Conservation (phyloP, 352 stramenopile species). For the Phytophthora pini region DNA sequence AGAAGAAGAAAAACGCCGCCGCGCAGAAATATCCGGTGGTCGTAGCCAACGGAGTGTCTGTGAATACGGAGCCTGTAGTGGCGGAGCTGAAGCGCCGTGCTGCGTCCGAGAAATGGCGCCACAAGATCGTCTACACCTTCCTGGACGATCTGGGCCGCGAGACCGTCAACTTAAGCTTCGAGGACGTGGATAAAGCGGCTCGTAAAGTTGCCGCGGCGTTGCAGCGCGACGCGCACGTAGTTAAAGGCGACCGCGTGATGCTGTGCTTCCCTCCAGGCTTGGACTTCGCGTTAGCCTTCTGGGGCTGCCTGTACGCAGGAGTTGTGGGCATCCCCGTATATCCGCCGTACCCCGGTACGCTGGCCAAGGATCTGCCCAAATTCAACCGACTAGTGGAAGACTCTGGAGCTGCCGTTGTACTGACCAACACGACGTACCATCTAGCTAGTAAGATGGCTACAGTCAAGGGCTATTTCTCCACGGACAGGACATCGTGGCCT, state of each 20-base stretch:
- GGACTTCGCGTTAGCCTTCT: constrained; percentile 83
- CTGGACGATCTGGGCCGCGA: constrained; percentile 77
- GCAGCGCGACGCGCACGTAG: constrained; percentile 51
- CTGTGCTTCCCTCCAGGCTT: constrained; percentile 79
- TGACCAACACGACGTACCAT: constrained; percentile 83
- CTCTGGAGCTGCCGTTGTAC: constrained; percentile 64
- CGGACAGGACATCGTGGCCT: constrained; percentile 64
- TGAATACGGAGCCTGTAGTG: constrained; percentile 48
- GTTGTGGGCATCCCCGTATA: constrained; percentile 79
- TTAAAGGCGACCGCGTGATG: constrained; percentile 77
- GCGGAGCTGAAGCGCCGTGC: constrained; percentile 62
- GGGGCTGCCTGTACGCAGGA: constrained; percentile 80
- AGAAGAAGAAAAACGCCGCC: constrained; percentile 26
- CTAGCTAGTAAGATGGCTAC: constrained; percentile 83
- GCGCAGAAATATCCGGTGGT: constrained; percentile 25
- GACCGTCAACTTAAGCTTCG: constrained; percentile 70
- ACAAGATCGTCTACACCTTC: constrained; percentile 86
- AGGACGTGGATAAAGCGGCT: constrained; percentile 70
- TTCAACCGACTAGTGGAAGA: constrained; percentile 83
- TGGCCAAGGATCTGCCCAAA: constrained; percentile 81
- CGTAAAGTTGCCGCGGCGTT: constrained; percentile 66
- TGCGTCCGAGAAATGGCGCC: constrained; percentile 41
- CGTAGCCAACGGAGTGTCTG: constrained; percentile 40
- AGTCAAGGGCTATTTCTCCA: constrained; percentile 79
- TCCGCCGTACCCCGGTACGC: constrained; percentile 72